Percentiles rank a stretch among this genome's conserved stretches.
phyloP scores from a whole-genome alignment of 2,329 filamentous ascomycete species.

The Neofusicoccum kwambonambiense region DNA sequence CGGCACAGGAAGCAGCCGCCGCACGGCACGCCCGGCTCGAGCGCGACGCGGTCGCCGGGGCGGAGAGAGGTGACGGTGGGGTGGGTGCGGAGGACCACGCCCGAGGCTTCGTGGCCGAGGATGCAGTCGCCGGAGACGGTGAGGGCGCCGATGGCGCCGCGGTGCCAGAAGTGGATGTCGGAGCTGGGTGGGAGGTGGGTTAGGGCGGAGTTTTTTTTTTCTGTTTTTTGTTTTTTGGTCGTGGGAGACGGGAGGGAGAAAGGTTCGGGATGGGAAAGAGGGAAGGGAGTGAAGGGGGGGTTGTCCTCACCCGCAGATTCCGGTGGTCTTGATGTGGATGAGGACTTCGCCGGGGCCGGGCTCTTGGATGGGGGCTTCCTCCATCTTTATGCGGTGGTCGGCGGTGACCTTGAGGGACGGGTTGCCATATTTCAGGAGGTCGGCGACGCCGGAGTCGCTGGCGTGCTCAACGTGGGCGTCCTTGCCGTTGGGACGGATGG shows the following conservation, averaged over 20 bases:
- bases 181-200: constrained; percentile 43
- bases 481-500: not conserved
- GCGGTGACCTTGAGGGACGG: constrained; percentile 60
- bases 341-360: constrained; percentile 57
- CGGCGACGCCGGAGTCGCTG: not conserved
- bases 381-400: constrained; percentile 58
- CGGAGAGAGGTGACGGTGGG: constrained; percentile 54
- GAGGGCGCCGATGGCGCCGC: constrained; percentile 62
- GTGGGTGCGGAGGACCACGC: constrained; percentile 58
- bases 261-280: no score
- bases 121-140: constrained; percentile 64
- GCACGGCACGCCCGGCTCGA: constrained; percentile 67
- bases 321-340: constrained; percentile 62
- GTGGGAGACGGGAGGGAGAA: no score
- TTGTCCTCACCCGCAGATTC: constrained; percentile 58
- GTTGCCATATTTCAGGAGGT: constrained; percentile 36
- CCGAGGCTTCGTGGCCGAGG: constrained; percentile 64
- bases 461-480: not conserved
- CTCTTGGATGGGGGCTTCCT: constrained; percentile 57
- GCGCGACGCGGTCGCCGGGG: constrained; percentile 61
- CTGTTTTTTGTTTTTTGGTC: not conserved
- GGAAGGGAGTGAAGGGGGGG: no score
- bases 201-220: no score
- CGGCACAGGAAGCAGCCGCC: constrained; percentile 58
- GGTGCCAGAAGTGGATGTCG: constrained; percentile 68